Percentiles rank a stretch among this genome's conserved stretches.
Evolutionary conservation across 1,284 basidiomycete species (phyloP).

Genomic region (Ustilago loliicola): DNA sequence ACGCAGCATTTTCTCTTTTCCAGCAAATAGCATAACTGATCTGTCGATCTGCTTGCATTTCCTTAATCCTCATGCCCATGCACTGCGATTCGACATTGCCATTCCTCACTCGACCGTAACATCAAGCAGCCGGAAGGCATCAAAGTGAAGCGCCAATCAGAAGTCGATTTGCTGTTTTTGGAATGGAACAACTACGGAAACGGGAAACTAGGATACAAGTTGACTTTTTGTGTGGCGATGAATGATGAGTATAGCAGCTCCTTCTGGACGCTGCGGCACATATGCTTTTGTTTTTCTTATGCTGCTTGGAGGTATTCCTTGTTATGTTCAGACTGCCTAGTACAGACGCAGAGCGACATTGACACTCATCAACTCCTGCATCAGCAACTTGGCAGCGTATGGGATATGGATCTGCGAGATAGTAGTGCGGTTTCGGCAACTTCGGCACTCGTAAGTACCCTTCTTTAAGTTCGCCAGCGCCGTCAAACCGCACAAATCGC

Average conservation of each 20-base stretch:
- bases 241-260: neutral
- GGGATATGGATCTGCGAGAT: slow-evolving; percentile 71
- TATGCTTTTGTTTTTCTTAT: neutral
- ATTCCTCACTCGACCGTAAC: no score
- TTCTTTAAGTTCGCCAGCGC: slow-evolving; percentile 69
- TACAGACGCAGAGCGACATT: slow-evolving; percentile 68
- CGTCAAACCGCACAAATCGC: slow-evolving; percentile 67
- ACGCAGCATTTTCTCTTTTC: neutral
- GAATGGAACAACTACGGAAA: neutral
- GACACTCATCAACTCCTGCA: slow-evolving; percentile 78
- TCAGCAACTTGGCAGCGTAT: slow-evolving; percentile 80
- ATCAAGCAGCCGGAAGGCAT: neutral
- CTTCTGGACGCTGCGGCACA: neutral
- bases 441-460: slow-evolving; percentile 67
- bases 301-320: neutral
- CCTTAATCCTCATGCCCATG: no score
- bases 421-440: slow-evolving; percentile 67
- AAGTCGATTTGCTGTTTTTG: slow-evolving; percentile 14
- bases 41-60: no score
- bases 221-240: neutral
- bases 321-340: slow-evolving; percentile 21
- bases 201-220: slow-evolving; percentile 22
- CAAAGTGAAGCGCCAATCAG: neutral
- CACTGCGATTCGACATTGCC: no score
- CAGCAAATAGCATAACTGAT: no score